These are phyloP conservation scores for Saccharomycopsis crataegensis DNA, from an alignment of 1,139 yeast species.

Conservation along the genomic window DNA sequence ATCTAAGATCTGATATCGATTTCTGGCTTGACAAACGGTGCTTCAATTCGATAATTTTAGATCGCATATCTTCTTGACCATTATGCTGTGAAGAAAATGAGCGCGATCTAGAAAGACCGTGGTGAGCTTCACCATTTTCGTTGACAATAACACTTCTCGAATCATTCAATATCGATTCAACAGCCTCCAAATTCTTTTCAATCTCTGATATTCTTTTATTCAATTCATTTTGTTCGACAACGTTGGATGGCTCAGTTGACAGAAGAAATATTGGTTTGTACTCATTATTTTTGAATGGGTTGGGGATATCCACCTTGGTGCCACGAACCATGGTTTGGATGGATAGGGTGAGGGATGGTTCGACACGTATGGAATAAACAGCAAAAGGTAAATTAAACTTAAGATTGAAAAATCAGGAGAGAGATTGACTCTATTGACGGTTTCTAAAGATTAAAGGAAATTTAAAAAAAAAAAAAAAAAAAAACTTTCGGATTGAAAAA, in stretches of 20 bases:
- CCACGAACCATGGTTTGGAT: slow-evolving; percentile 14
- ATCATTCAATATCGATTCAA: slow-evolving; percentile 16
- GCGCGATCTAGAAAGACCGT: background rate
- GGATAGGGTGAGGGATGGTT: background rate
- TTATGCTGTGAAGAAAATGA: background rate
- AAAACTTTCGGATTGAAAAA: no score
- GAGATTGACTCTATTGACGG: no score
- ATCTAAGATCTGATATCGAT: slow-evolving; percentile 12
- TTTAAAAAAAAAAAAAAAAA: no score
- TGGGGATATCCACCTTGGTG: slow-evolving; percentile 17
- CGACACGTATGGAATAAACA: background rate
- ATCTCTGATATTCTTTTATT: slow-evolving; percentile 13
- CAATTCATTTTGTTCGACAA: slow-evolving; percentile 15
- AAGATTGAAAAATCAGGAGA: background rate
- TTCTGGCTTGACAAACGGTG: slow-evolving; percentile 18
- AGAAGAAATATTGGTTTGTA: slow-evolving; percentile 19
- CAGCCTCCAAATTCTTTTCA: slow-evolving; percentile 18
- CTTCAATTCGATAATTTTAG: slow-evolving; percentile 11
- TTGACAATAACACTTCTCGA: slow-evolving; percentile 13
- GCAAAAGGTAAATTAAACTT: background rate
- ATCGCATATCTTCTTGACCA: slow-evolving; percentile 8
- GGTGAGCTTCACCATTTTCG: background rate
- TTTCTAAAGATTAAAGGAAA: no score
- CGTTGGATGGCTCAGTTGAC: slow-evolving; percentile 15
- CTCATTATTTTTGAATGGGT: slow-evolving; percentile 19